These are phyloP conservation scores for Plasmodium knowlesi DNA, from an alignment of 169 alveolate species.

Conservation along the genomic window DNA sequence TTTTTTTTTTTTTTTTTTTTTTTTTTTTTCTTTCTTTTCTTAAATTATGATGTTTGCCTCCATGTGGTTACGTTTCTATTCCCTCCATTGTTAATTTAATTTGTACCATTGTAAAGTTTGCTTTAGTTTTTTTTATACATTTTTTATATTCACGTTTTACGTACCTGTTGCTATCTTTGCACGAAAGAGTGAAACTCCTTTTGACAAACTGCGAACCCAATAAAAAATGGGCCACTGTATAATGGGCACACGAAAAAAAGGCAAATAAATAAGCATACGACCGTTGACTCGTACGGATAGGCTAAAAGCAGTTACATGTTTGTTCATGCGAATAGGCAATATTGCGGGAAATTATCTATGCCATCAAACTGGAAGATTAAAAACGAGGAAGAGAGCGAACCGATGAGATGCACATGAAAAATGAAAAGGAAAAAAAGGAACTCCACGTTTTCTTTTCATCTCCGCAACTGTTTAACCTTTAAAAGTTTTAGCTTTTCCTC, in stretches of 20 bases:
- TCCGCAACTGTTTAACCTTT: neutral
- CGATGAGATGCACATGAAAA: neutral
- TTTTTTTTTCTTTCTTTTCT: no score
- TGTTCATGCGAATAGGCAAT: neutral
- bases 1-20: neutral
- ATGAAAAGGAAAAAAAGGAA: conserved; percentile 16
- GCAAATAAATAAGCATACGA: neutral
- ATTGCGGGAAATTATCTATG: neutral
- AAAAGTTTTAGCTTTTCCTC: neutral
- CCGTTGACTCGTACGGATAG: neutral
- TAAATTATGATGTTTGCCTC: neutral
- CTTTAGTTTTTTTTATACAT: neutral
- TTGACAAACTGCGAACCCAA: neutral
- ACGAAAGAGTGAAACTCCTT: neutral
- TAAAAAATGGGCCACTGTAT: neutral
- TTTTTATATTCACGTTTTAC: neutral
- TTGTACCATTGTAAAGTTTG: neutral
- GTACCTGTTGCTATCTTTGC: neutral
- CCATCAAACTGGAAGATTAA: conserved; percentile 5
- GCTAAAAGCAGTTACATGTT: neutral
- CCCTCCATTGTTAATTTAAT: neutral
- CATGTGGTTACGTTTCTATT: neutral
- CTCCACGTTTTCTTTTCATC: neutral
- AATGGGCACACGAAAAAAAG: neutral
- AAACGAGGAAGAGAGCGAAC: neutral